These are phyloP conservation scores for Notholithocarpus densiflorus DNA, from an alignment of 306 rosid genomes.

Conservation along the genomic window DNA sequence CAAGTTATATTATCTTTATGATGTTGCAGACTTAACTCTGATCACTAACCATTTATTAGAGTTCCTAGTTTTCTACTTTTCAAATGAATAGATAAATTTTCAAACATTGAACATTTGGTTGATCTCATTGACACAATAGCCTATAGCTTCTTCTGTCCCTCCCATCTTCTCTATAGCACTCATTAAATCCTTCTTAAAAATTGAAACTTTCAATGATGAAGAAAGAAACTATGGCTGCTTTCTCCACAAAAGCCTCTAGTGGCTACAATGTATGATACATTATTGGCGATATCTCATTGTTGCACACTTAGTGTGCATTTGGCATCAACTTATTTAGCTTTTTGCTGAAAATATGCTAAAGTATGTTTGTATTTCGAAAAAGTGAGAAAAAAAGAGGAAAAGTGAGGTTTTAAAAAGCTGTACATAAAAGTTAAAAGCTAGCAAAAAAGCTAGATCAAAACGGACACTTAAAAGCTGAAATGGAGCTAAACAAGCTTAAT, in stretches of 20 bases:
- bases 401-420: too few species aligned
- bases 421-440: too few species aligned
- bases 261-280: conserved; percentile 33
- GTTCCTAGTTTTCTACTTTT: neutral
- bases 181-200: neutral
- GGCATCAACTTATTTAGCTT: too few species aligned
- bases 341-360: too few species aligned
- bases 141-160: conserved; percentile 21
- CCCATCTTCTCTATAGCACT: neutral
- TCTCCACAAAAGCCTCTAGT: conserved; percentile 39
- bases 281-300: conserved; percentile 67
- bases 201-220: conserved; percentile 21
- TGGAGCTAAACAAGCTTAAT: conserved; percentile 52
- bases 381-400: too few species aligned
- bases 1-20: neutral
- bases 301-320: conserved; percentile 22
- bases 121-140: conserved; percentile 15
- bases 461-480: conserved; percentile 11
- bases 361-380: too few species aligned
- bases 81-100: neutral
- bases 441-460: too few species aligned
- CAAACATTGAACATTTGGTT: neutral
- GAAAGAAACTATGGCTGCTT: conserved; percentile 34
- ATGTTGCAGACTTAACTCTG: neutral
- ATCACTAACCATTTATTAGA: neutral